Base-by-base conservation (phyloP, 2,329 filamentous ascomycete genomes). In the Botryotinia convoluta region DNA sequence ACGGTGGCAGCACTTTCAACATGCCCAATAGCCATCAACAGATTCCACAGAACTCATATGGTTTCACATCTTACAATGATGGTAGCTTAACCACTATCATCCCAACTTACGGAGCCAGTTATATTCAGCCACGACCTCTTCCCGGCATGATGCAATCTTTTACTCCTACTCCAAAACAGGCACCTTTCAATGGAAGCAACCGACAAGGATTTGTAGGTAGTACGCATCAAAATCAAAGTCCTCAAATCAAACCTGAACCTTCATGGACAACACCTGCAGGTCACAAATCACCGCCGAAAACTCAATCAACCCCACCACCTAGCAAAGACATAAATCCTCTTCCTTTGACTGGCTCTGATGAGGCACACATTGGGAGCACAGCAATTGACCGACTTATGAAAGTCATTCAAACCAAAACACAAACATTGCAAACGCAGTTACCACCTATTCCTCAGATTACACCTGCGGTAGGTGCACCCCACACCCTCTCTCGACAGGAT, bases 311-410 rank as follows among this genome's bases (percentile, higher is more conserved):
- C 18, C 37, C 45, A 59, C 44, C 62, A 35, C 42, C 37, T 8
- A 73, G 62, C 61, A 76, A 76, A 61, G 70, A 62, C 14, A 73
- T 76, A 20, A 61, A 64, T 9, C 69, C 75, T 10, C 72, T 63
- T 10, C 29, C 70, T 20, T 71, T 74, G 16, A 65, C 62, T 44
- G 73, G 71, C 32, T 70, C 74, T 1, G 48, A 74, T 20, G 62
- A 71, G 18, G 84, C 88, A n/a, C 83, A 89, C 57, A 86, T 88
- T 74, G 95, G 95, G 81, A 87, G 89, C n/a, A 97, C 94, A 0
- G 89, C 93, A 74, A 90, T 98, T 54, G 95, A 98, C 81, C 91
- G 90, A 60, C 84, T 98, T 60, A 97, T 98, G 94, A 94, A 92
- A 82, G 89, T 92, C 0, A 95, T 98, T 63, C 94, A 97, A 81